Base-by-base conservation (phyloP, 2,329 filamentous ascomycete species). In the Colletotrichum coccodes region DNA sequence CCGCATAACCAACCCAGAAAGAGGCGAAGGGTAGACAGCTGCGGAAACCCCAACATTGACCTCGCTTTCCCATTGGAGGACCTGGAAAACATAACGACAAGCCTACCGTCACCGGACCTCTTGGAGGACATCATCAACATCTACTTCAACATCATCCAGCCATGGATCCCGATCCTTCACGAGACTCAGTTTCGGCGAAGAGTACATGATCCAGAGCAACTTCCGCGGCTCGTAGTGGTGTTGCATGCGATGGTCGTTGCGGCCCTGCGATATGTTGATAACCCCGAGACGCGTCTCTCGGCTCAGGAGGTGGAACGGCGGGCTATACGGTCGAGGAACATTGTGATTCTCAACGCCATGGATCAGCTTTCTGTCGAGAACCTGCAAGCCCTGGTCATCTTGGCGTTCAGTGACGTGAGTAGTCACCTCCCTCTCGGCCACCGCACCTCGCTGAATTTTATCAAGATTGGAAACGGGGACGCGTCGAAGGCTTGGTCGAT, bases 151-250 rank as follows among this genome's bases (percentile, higher is more conserved):
- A 61, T 75, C n/a, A 76, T 82, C 6, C 81, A 83, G 44, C 81
- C 81, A 9, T 83, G 80, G 78, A 80, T 81, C 8, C 79, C 79
- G 1, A 79, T 82, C 16, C 60, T 82, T 7, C 79, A 81, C 59
- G 73, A 78, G 57, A 73, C 71, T 0, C 65, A 72, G 2, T 79
- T 80, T 44, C 72, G 76, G 0, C 63, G 65, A n/a, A 72, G 75
- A 2, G 59, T 81, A 1, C 61, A 71, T 16, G 71, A 78, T 14
- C 65, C 72, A 5, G 49, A 58, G 3, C 72, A 80, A 21, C 71
- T 74, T 6, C 68, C 71, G 0, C 73, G 73, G 11, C 70, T 82
- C 4, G 71, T 72, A 1, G 75, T 79, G 1, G 72, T 82, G 1
- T 70, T 82, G 11, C 78, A 82, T 68, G 78, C 80, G 1, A 82